Percentiles rank a stretch among this genome's conserved stretches.
Conservation (phyloP, 257 asterid genomes). For the Scutellaria barbata region DNA sequence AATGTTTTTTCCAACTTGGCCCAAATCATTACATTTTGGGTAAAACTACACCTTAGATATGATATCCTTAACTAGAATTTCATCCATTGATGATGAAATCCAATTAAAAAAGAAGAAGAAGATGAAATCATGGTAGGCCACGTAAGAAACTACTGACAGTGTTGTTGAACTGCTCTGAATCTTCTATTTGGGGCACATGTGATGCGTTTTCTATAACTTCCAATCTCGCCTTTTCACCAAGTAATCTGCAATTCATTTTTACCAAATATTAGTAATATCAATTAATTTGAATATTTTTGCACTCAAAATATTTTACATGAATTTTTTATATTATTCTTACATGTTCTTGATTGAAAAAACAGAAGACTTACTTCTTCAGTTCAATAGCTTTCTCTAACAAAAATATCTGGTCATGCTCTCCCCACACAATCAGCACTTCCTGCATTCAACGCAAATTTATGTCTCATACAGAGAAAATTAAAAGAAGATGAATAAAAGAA, state of each 20-base stretch:
- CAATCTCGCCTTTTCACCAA: conserved; percentile 58
- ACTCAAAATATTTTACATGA: too few relatives aligned
- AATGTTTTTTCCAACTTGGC: background rate
- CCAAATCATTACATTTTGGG: background rate
- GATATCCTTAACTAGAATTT: background rate
- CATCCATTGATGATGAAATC: background rate
- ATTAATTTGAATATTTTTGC: too few relatives aligned
- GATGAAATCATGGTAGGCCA: conserved; percentile 14
- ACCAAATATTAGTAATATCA: too few relatives aligned
- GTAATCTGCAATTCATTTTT: conserved; percentile 42
- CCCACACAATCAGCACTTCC: conserved; percentile 90
- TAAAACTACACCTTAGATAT: background rate
- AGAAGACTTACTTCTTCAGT: conserved; percentile 59
- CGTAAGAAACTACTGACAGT: conserved; percentile 38
- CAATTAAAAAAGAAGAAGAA: background rate
- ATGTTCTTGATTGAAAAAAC: background rate
- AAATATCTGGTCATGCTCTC: conserved; percentile 74
- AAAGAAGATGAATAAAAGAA: background rate
- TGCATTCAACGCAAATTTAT: conserved; percentile 32
- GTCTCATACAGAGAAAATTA: too few relatives aligned
- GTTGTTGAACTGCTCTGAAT: conserved; percentile 42
- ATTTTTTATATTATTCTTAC: too few relatives aligned
- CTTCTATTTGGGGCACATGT: conserved; percentile 72
- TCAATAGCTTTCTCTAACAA: conserved; percentile 63
- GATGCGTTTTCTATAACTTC: conserved; percentile 57